A percentile compares a stretch with the other conserved stretches of the same genome.
Conservation (phyloP, 306 rosid species). For the Fagus sylvatica region DNA sequence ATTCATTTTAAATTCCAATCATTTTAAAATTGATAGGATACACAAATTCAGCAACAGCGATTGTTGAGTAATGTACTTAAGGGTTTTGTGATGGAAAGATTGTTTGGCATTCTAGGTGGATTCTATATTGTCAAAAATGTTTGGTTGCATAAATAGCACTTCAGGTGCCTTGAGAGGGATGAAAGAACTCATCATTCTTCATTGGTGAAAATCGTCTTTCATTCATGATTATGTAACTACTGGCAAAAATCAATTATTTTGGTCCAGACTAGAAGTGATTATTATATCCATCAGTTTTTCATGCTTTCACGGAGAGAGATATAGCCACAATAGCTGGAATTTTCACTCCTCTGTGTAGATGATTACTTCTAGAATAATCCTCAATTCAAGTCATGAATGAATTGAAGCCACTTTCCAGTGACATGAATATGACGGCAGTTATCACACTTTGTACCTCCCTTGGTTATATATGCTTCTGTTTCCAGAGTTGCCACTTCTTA, state of each 20-base stretch:
- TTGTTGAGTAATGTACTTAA: neutral
- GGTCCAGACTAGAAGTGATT: neutral
- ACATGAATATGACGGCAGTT: neutral
- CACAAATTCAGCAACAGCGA: neutral
- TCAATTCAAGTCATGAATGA: neutral
- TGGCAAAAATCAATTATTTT: neutral
- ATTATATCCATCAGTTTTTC: neutral
- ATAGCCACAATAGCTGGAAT: neutral
- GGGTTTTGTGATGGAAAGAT: neutral
- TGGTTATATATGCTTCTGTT: neutral
- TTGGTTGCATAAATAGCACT: neutral
- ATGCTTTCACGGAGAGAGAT: neutral
- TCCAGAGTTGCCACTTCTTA: constrained; percentile 1
- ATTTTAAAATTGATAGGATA: neutral
- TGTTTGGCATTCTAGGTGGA: neutral
- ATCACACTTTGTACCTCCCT: neutral
- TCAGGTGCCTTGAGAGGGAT: neutral
- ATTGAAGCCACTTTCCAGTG: neutral
- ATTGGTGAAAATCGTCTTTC: neutral
- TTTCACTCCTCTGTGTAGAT: neutral
- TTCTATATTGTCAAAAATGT: neutral
- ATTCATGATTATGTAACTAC: neutral
- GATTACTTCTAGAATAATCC: neutral
- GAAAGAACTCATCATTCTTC: neutral
- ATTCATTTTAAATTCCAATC: neutral